Evolutionary conservation across 2,329 filamentous ascomycete genomes (phyloP), one percentile per base, ranked within the genome.

Genomic region (Alternaria sp.): DNA sequence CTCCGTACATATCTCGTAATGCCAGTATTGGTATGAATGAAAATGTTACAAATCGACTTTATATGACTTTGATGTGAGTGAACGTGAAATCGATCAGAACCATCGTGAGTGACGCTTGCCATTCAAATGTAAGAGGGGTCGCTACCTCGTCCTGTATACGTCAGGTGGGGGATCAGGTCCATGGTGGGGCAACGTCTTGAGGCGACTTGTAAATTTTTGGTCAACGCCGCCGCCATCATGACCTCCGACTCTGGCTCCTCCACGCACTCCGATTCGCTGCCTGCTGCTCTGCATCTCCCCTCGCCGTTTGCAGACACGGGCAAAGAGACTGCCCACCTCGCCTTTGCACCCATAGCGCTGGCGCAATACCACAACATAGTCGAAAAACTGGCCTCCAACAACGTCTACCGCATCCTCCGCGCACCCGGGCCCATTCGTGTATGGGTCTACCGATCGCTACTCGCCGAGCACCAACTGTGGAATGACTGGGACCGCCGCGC

Each of bases 371-470:
- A 73, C 65, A 62, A 58, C 61, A 59, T 73, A 25, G 45, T 51
- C 43, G 59, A 69, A 59, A 68, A 67, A 52, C 65, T 73, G 66
- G 71, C 70, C 65, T 57, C 66, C 53, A 72, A 73, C 70, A 69
- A 69, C 57, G 36, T 69, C 61, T 69, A 65, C 40, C 66, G 71
- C 57, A 70, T 74, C 55, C 68, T 75, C 17, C 67, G 67, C 58
- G 68, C 70, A 46, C 73, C 72, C 23, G 71, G 69, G 21, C 71
- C 70, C 13, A 68, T 75, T 28, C 72, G 73, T 55, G 62, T 70
- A 40, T 74, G 70, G 72, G 67, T 72, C 7, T 76, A 74, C 54
- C 67, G 66, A 57, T 69, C 66, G 23, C 63, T 75, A 49, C 64
- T 75, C 21, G 62, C 57, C 44, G 71, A 74, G 55, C 57, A 69